Evolutionary conservation across 495 filamentous ascomycete species (phyloP).

Genomic region (Darksidea phi): DNA sequence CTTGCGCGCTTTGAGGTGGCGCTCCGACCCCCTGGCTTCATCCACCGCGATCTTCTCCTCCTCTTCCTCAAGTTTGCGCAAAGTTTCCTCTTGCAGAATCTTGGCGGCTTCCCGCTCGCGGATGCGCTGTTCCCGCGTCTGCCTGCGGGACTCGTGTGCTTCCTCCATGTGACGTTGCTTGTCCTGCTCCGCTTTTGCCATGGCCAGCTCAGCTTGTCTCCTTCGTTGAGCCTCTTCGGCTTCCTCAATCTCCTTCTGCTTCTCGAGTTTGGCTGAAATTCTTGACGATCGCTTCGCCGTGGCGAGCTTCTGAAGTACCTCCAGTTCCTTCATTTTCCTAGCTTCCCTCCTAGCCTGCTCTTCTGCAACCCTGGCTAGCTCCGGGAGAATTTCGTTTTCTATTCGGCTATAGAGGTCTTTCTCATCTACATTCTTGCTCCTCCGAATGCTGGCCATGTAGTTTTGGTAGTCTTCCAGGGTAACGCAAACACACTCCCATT

Average conservation of each 20-base stretch:
- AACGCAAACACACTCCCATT: constrained; percentile 89
- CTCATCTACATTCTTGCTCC: constrained; percentile 77
- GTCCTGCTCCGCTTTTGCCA: constrained; percentile 67
- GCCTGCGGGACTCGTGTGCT: constrained; percentile 76
- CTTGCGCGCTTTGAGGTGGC: constrained; percentile 73
- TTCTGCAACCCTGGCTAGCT: constrained; percentile 80
- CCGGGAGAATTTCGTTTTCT: constrained; percentile 71
- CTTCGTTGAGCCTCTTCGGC: constrained; percentile 70
- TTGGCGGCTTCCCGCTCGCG: constrained; percentile 80
- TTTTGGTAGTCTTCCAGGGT: constrained; percentile 70
- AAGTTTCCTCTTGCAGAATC: constrained; percentile 76
- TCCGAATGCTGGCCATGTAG: constrained; percentile 68
- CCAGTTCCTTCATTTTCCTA: constrained; percentile 74
- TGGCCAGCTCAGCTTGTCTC: constrained; percentile 60
- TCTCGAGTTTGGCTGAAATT: constrained; percentile 75
- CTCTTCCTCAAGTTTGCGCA: constrained; percentile 74
- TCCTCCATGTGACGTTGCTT: constrained; percentile 65
- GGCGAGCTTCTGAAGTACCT: constrained; percentile 79
- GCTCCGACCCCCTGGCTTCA: constrained; percentile 69
- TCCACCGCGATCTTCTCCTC: constrained; percentile 64
- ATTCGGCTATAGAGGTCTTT: constrained; percentile 69
- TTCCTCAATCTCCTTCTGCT: constrained; percentile 70
- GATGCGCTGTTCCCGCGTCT: constrained; percentile 78
- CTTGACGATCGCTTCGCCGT: constrained; percentile 90
- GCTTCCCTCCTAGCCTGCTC: constrained; percentile 65